Conservation (phyloP, 1,139 yeast genomes). For the Debaryomyces sp. region DNA sequence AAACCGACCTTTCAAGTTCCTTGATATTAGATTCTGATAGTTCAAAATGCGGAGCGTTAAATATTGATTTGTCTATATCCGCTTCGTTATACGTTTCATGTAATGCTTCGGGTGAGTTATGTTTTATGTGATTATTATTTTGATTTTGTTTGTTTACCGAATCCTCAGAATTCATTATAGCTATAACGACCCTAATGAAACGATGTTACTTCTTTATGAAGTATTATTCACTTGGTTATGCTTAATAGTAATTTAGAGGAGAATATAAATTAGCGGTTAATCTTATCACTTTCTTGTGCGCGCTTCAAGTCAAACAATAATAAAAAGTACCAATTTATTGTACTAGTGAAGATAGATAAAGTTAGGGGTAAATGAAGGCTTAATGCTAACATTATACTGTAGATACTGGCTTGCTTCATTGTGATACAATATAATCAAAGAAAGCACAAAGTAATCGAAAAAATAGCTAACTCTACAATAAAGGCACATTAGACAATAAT, state of each 20-base stretch:
- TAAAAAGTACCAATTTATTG: background rate
- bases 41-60: slow-evolving; percentile 29
- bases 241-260: background rate
- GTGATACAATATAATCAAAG: no score
- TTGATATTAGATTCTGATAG: slow-evolving; percentile 23
- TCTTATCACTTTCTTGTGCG: slow-evolving; percentile 4
- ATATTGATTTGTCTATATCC: slow-evolving; percentile 10
- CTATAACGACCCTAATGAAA: background rate
- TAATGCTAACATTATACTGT: no score
- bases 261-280: background rate
- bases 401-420: no score
- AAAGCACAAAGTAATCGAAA: no score
- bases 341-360: no score
- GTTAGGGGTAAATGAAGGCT: no score
- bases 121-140: slow-evolving; percentile 7
- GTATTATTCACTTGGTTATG: background rate
- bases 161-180: background rate
- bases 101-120: slow-evolving; percentile 7
- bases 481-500: no score
- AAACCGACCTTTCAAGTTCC: slow-evolving; percentile 33
- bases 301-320: background rate
- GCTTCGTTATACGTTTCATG: background rate
- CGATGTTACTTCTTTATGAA: background rate
- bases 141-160: background rate
- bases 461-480: no score